Conservation (phyloP, 2,329 filamentous ascomycete genomes). For the Beauveria asiatica region DNA sequence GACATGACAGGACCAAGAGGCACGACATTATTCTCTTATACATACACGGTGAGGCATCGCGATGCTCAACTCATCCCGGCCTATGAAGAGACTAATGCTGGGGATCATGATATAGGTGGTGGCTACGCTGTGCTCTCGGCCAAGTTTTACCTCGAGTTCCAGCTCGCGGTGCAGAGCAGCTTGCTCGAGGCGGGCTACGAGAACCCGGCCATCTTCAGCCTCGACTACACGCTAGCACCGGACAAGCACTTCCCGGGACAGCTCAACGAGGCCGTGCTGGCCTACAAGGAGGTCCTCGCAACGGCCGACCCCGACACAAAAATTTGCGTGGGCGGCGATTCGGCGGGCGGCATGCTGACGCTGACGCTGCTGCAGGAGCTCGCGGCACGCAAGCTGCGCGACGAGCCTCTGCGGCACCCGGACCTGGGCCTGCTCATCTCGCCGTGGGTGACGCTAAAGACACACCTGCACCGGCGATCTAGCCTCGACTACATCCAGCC, state of each 20-base stretch:
- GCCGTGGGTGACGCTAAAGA: constrained; percentile 71
- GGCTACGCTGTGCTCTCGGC: constrained; percentile 77
- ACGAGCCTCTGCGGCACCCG: constrained; percentile 21
- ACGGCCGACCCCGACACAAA: constrained; percentile 48
- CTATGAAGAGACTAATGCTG: not conserved
- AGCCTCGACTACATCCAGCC: constrained; percentile 67
- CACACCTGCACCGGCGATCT: constrained; percentile 58
- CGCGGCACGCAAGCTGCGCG: constrained; percentile 26
- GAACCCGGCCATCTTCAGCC: constrained; percentile 70
- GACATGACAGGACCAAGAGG: constrained; percentile 46
- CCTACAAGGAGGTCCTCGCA: constrained; percentile 61
- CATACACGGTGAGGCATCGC: constrained; percentile 52
- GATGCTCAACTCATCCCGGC: no score
- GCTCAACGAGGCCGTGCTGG: constrained; percentile 58
- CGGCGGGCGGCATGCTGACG: constrained; percentile 66
- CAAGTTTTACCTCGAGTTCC: constrained; percentile 79
- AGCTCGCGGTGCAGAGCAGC: constrained; percentile 62
- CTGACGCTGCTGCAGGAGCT: constrained; percentile 65
- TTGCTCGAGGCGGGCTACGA: constrained; percentile 56
- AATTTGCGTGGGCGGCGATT: constrained; percentile 69
- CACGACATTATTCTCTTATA: constrained; percentile 79
- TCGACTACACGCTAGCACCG: constrained; percentile 75
- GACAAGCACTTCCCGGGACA: constrained; percentile 66
- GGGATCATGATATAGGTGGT: constrained; percentile 43
- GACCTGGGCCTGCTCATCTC: constrained; percentile 64